A percentile compares a stretch with the other conserved stretches of the same genome.
Evolutionary conservation across 176 grass and related monocot species (phyloP).

Genomic region (Avena sativa): DNA sequence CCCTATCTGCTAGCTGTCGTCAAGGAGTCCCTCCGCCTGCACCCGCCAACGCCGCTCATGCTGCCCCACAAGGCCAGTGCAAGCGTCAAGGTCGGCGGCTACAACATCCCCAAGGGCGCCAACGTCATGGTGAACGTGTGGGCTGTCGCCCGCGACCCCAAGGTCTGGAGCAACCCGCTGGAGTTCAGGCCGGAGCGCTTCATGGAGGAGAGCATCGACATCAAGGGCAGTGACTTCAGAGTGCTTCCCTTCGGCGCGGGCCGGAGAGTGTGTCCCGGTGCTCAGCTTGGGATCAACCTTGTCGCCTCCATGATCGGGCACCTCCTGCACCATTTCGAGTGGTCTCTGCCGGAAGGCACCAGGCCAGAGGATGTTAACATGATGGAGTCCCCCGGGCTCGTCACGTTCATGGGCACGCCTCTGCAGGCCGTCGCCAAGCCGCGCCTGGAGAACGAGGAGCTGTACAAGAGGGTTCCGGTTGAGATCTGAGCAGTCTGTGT

Average conservation of each 20-base stretch:
- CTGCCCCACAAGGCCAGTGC: slow-evolving; percentile 77
- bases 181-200: slow-evolving; percentile 76
- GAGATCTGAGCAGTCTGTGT: slow-evolving; percentile 51
- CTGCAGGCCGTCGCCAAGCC: slow-evolving; percentile 60
- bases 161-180: slow-evolving; percentile 60
- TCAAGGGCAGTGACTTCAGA: slow-evolving; percentile 67
- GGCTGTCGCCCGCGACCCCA: slow-evolving; percentile 67
- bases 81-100: slow-evolving; percentile 56
- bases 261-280: slow-evolving; percentile 67
- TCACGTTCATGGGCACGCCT: slow-evolving; percentile 69
- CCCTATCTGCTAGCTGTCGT: slow-evolving; percentile 65
- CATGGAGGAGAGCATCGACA: slow-evolving; percentile 65
- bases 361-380: slow-evolving; percentile 60
- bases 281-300: slow-evolving; percentile 72
- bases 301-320: slow-evolving; percentile 69
- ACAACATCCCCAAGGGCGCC: slow-evolving; percentile 68
- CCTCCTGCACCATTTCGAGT: slow-evolving; percentile 75
- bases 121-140: slow-evolving; percentile 78
- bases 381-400: slow-evolving; percentile 64
- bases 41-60: slow-evolving; percentile 70
- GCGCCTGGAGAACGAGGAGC: slow-evolving; percentile 48
- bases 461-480: slow-evolving; percentile 58
- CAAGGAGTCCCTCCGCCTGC: slow-evolving; percentile 75
- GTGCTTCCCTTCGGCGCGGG: slow-evolving; percentile 73
- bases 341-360: slow-evolving; percentile 59